Evolutionary conservation across 805 yeast genomes (phyloP).

Genomic region (Candida mattraensis): DNA sequence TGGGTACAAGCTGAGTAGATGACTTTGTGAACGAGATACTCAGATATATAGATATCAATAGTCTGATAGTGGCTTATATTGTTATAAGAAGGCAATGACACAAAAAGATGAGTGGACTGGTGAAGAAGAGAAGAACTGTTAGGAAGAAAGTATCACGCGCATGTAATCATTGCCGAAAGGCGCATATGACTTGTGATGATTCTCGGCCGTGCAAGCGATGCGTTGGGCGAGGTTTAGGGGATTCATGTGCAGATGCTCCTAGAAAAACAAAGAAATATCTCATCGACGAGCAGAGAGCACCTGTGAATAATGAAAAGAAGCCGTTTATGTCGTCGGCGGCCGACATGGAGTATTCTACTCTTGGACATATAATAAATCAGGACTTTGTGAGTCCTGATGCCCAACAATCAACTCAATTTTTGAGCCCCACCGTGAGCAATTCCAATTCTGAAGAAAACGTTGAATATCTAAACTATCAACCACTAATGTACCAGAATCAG

Average conservation of each 20-base stretch:
- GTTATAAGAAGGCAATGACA: too few relatives aligned
- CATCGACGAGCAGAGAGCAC: constrained; percentile 44
- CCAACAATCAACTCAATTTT: constrained; percentile 19
- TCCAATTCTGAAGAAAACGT: constrained; percentile 31
- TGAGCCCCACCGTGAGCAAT: constrained; percentile 38
- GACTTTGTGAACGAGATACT: too few relatives aligned
- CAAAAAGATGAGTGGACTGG: too few relatives aligned
- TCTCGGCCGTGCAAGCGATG: constrained; percentile 68
- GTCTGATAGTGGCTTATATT: too few relatives aligned
- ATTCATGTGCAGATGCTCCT: constrained; percentile 85
- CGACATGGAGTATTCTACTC: constrained; percentile 66
- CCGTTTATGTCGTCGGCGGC: constrained; percentile 46
- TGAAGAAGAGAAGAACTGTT: constrained; percentile 36
- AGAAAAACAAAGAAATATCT: constrained; percentile 82
- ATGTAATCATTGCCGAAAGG: constrained; percentile 85
- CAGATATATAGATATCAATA: too few relatives aligned
- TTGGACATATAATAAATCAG: constrained; percentile 63
- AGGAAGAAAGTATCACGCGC: constrained; percentile 77
- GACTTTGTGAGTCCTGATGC: constrained; percentile 31
- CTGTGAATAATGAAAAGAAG: constrained; percentile 1
- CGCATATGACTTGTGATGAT: constrained; percentile 90
- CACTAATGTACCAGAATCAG: constrained; percentile 21
- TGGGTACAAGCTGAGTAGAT: too few relatives aligned
- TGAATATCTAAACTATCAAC: constrained; percentile 27
- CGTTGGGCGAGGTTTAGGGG: constrained; percentile 61